Evolutionary conservation across 768 basidiomycete species (phyloP), one percentile per base, ranked within the genome.

Genomic region (Amanita subjunquillea): DNA sequence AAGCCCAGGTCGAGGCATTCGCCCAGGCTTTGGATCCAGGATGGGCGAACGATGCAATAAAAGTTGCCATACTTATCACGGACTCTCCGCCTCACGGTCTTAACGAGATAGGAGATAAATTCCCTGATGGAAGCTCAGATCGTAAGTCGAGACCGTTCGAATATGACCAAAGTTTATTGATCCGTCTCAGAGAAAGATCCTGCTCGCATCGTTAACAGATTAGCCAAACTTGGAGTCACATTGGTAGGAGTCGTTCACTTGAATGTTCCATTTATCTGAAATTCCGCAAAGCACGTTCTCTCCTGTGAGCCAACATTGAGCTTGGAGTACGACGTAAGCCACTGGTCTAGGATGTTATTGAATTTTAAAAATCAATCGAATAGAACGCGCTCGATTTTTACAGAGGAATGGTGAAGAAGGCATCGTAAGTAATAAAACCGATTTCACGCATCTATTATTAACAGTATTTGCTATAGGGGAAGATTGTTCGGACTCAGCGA

Each of bases 31-130:
- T 78, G 54, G 67, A 70, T 38, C 60, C 78, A 58, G 66, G 72
- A 23, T 83, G 80, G 80, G 65, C 72, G 38, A 67, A 70, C 17
- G 62, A 67, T 6, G 75, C 78, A 2, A 68, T 71, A 4, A 80
- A 78, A 67, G 75, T 81, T 65, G 70, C 71, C n/a, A 72, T 82
- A 2, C 64, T 80, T 20, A 75, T 80, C 41, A 77, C 79, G 8
- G 80, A 82, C 62, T 72, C 80, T 1, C 78, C 79, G 36, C 77
- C 79, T 1, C 80, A 82, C 65, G 80, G 79, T 9, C 69, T 82
- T 40, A 77, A 76, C 23, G 77, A 80, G 58, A 61, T 61, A 23
- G 75, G 74, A 10, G 79, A 81, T 63, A 74, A 72, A 54, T 65
- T 64, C 49, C 50, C 51, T 8, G 42, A 62, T 27, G 41, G 51